Evolutionary conservation across 176 grass and related monocot species (phyloP).

Genomic region (Panicum miliaceum): DNA sequence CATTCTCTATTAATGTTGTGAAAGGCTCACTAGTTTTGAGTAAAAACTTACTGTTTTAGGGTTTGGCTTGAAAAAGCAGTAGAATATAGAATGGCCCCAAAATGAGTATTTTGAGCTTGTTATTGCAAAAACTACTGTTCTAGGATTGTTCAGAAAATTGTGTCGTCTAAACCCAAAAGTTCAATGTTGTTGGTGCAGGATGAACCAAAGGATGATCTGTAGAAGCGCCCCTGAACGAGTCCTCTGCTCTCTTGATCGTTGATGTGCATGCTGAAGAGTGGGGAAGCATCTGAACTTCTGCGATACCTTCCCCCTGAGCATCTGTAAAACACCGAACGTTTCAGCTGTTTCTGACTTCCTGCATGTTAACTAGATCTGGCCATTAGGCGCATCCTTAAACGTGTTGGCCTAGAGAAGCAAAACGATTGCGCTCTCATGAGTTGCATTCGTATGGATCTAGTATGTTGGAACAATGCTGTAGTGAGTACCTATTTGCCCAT

Average conservation of each 20-base stretch:
- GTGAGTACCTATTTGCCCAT: neutral
- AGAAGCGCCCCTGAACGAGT: neutral
- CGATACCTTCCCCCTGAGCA: neutral
- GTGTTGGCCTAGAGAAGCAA: neutral
- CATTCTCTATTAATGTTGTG: constrained; percentile 9
- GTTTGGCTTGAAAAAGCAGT: neutral
- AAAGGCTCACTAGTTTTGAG: neutral
- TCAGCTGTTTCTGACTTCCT: neutral
- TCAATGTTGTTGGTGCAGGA: constrained; percentile 52
- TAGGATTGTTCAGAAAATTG: neutral
- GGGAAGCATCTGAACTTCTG: constrained; percentile 17
- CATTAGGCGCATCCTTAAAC: neutral
- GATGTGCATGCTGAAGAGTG: constrained; percentile 33
- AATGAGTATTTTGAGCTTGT: neutral
- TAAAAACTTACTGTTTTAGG: neutral
- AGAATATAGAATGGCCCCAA: neutral
- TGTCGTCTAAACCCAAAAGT: constrained; percentile 14
- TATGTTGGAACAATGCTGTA: neutral
- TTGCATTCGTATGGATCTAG: neutral
- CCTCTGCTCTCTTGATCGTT: neutral
- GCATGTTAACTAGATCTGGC: neutral
- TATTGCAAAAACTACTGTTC: neutral
- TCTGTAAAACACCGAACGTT: constrained; percentile 21
- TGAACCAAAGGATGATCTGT: constrained; percentile 43
- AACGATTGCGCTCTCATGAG: neutral